phyloP scores from a whole-genome alignment of 495 filamentous ascomycete genomes.

The Cenococcum geophilum region DNA sequence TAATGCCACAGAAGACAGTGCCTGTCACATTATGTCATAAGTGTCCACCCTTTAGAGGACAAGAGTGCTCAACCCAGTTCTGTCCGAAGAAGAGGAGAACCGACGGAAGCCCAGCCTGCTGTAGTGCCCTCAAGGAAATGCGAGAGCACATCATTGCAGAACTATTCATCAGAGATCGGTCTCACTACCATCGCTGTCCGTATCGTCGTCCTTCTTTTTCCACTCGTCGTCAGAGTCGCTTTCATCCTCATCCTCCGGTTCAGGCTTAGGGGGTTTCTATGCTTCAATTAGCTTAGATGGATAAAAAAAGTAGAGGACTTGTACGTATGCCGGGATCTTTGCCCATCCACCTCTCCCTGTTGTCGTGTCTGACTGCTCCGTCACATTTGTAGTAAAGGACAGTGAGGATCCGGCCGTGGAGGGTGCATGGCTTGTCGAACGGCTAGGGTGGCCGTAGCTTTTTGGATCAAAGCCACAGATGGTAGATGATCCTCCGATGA shows the following conservation, averaged over 20 bases:
- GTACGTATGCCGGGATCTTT: constrained; percentile 26
- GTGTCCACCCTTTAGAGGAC: too few relatives aligned
- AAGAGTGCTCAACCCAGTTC: too few relatives aligned
- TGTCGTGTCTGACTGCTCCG: constrained; percentile 8
- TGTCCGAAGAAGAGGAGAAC: too few relatives aligned
- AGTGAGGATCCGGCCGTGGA: constrained; percentile 8
- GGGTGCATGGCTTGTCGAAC: neutral
- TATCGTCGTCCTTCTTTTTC: constrained; percentile 10
- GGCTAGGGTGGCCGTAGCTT: constrained; percentile 16
- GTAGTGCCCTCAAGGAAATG: too few relatives aligned
- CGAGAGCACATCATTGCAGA: neutral
- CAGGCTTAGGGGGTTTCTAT: constrained; percentile 10
- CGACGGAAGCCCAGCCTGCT: too few relatives aligned
- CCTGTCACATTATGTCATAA: too few relatives aligned
- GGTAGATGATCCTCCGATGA: neutral
- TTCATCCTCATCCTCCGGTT: constrained; percentile 2
- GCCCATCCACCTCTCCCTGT: constrained; percentile 10
- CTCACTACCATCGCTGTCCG: constrained; percentile 7
- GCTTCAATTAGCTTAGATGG: constrained; percentile 2
- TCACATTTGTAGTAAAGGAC: constrained; percentile 8
- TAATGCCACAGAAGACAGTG: too few relatives aligned
- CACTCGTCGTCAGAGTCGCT: constrained; percentile 19
- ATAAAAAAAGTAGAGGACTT: neutral
- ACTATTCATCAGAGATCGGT: neutral
- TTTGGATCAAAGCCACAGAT: constrained; percentile 15